Percentiles rank a stretch among this genome's conserved stretches.
Evolutionary conservation across 768 basidiomycete species (phyloP).

Genomic region (Postia placenta): DNA sequence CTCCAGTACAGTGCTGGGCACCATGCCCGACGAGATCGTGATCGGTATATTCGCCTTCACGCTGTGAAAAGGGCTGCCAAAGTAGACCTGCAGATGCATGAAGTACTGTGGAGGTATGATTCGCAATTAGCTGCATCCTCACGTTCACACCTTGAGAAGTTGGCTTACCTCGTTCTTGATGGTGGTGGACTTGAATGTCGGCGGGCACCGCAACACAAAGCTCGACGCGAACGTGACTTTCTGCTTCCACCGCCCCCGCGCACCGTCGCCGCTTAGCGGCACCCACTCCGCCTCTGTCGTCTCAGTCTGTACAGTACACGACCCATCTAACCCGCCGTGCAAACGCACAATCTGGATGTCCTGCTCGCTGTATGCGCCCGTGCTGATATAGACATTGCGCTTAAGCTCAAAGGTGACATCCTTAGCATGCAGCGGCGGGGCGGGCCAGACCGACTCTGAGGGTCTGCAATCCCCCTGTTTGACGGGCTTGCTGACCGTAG

Average conservation of each 20-base stretch:
- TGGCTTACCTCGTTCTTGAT: neutral
- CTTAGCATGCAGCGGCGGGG: neutral
- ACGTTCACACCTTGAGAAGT: neutral
- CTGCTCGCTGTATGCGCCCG: neutral
- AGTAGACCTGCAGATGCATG: conserved; percentile 6
- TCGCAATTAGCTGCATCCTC: too few relatives aligned
- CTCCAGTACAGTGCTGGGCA: neutral
- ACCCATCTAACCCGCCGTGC: neutral
- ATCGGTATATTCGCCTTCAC: conserved; percentile 1
- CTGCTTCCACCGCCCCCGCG: conserved; percentile 14
- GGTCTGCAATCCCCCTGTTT: conserved; percentile 1
- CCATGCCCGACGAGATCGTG: conserved; percentile 8
- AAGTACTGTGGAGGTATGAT: too few relatives aligned
- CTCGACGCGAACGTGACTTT: conserved; percentile 5
- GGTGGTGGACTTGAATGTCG: conserved; percentile 5
- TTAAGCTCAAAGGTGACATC: conserved; percentile 9
- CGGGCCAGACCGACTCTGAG: conserved; percentile 2
- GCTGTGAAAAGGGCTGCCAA: conserved; percentile 10
- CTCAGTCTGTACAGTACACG: neutral
- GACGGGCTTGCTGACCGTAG: conserved; percentile 4
- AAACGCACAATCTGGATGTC: neutral
- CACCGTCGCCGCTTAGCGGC: neutral
- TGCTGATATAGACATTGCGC: conserved; percentile 3
- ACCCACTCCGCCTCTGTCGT: conserved; percentile 1
- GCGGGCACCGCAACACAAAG: conserved; percentile 9